These are phyloP conservation scores for Mycena rebaudengoi DNA, from an alignment of 768 basidiomycete genomes.

Conservation along the genomic window DNA sequence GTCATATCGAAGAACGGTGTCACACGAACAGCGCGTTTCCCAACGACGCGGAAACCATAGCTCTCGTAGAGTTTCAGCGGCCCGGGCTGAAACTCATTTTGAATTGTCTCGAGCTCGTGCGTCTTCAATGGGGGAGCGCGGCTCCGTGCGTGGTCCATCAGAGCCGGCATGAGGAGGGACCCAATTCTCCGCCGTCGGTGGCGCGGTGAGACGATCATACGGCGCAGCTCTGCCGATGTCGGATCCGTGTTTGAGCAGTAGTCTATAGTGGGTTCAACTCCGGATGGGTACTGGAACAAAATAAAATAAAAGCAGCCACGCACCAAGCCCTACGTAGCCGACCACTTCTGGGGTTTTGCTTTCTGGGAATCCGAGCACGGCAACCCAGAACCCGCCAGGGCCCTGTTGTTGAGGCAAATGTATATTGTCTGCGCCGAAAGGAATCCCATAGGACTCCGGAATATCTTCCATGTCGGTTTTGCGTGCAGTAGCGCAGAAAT, in stretches of 20 bases:
- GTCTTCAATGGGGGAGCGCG: background rate
- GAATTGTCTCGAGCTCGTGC: slow-evolving; percentile 1
- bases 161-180: slow-evolving; percentile 17
- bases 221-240: slow-evolving; percentile 32
- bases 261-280: background rate
- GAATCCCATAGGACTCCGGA: background rate
- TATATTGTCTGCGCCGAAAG: background rate
- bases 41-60: background rate
- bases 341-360: slow-evolving; percentile 3
- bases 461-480: slow-evolving; percentile 11
- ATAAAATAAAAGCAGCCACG: background rate
- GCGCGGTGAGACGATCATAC: slow-evolving; percentile 34
- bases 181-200: slow-evolving; percentile 34
- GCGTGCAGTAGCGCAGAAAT: background rate
- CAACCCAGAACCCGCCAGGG: background rate
- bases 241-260: slow-evolving; percentile 18
- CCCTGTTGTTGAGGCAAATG: background rate
- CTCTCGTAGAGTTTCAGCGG: background rate
- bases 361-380: background rate
- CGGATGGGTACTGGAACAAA: background rate
- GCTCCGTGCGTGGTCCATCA: slow-evolving; percentile 25
- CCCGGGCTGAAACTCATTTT: background rate
- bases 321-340: slow-evolving; percentile 30
- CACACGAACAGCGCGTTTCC: too few species aligned
- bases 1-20: too few species aligned